Evolutionary conservation across 345 rosid species (phyloP), one percentile per base, ranked within the genome.

Genomic region (Ceriops decandra): DNA sequence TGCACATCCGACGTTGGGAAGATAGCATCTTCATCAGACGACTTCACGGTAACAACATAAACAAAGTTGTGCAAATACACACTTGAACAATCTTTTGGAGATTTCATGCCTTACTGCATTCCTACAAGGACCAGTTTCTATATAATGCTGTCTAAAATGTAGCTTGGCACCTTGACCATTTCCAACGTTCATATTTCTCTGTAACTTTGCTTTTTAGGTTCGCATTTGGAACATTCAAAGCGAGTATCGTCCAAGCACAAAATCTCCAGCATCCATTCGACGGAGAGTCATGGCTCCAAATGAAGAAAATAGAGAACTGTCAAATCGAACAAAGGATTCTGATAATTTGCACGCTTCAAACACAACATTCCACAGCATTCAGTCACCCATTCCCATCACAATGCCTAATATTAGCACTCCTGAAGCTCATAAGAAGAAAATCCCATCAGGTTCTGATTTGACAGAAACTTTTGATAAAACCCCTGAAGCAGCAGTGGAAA

Each of bases 1-100:
- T 86, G 88, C 72, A 69, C 70, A 62, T 72, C 81, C 22, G 97
- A 86, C 63, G 71, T 57, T 35, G 91, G 91, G 68, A 91, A 79
- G 78, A 67, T 95, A 66, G 93, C 89, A 57, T 89, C 97, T 73
- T 75, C 84, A 49, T 84, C 99, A 52, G 97, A 95, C 79, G 99
- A 95, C 72, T 87, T 78, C 77, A 91, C 90, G 31, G 98, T 93
- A 75, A 83, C 79, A 27, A 83, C 77, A 21, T 52, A 27, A 28
- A 20, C 30, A 53, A 26, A 17, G 52, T 56, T 31, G 13, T 51
- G 9, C 49, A 7, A 53, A 52, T 8, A 56, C 6, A 26, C 26
- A 19, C n/a, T 20, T 22, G 13, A 5, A 5, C 24, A 20, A 7
- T 6, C 57, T 8, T 54, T 30, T 20, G 32, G 8, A 60, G 54